These are phyloP conservation scores for Hortiboletus campestris DNA, from an alignment of 768 basidiomycete species.

Conservation along the genomic window DNA sequence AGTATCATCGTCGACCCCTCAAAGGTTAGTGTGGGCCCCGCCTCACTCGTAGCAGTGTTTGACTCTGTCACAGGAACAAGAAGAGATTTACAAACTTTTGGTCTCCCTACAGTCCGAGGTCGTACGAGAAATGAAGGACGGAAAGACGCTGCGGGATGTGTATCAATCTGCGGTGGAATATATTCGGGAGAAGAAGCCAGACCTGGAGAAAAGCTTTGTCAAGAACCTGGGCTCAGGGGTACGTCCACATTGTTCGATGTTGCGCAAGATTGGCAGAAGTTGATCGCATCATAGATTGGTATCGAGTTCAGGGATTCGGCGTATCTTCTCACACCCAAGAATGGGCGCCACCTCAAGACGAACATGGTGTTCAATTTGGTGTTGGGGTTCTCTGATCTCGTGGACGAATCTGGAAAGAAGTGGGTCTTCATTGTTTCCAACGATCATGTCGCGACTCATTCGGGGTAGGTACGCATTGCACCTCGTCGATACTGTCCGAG, in stretches of 20 bases:
- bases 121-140: conserved; percentile 74
- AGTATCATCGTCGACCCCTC: conserved; percentile 96
- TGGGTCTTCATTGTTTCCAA: conserved; percentile 31
- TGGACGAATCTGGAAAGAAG: conserved; percentile 77
- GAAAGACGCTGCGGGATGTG: conserved; percentile 72
- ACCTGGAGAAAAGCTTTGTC: conserved; percentile 78
- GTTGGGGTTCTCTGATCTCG: conserved; percentile 81
- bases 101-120: conserved; percentile 76
- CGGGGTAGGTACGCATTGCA: conserved; percentile 75
- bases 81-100: conserved; percentile 79
- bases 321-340: conserved; percentile 82
- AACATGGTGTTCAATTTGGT: conserved; percentile 86
- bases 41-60: neutral
- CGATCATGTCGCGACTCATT: neutral
- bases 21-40: conserved; percentile 45
- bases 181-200: conserved; percentile 75
- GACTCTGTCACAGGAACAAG: conserved; percentile 69
- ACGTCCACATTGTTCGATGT: conserved; percentile 26
- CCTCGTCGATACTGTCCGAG: conserved; percentile 83
- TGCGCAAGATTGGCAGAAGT: neutral
- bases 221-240: conserved; percentile 93
- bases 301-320: conserved; percentile 92
- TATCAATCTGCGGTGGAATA: conserved; percentile 72
- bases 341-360: conserved; percentile 61
- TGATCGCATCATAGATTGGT: conserved; percentile 64